Evolutionary conservation across 257 asterid genomes (phyloP), one percentile per base, ranked within the genome.

Genomic region (Solanum sejunctum): DNA sequence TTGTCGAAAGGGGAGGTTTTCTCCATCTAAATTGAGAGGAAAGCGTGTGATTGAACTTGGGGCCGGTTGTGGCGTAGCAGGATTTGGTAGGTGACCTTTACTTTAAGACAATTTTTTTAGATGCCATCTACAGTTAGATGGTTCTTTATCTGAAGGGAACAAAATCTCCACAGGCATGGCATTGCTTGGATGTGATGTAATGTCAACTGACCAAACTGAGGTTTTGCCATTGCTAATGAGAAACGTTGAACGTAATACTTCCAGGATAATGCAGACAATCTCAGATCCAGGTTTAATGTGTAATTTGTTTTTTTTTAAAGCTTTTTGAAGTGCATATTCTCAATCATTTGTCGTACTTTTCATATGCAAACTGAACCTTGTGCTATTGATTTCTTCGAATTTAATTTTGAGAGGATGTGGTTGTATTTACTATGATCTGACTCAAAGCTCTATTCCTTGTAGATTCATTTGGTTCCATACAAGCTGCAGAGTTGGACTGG

Each of bases 21-120:
- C 93, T 79, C 94, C 97, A 66, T 88, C 98, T 85, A 97, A 95
- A 90, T 86, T 97, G 88, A 94, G 86, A 91, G 99, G 99, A 80
- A 97, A 94, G 84, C 98, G 96, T 49, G 99, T 91, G n/a, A 88
- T 97, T 63, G 99, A 97, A 90, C 98, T 97, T 70, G 99, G 99
- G 88, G 99, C 99, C 3, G 99, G 99, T 84, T 97, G 99, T 88
- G 98, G 99, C 45, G 97, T 97, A 75, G 98, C 98, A 81, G 98
- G 98, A 85, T 97, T 97, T 80, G 97, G 99, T 97, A 84, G 86
- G 92, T 73, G 66, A 16, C 61, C 64, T 57, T 55, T 18, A 63
- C 55, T 57, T 70, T 85, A n/a, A 7, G 82, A 80, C 51, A 57
- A 66, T 73, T 66, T 41, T 51, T 12, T n/a, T 63, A n/a, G 41